A percentile compares a stretch with the other conserved stretches of the same genome.
phyloP scores from a whole-genome alignment of 163 green algal genomes.

The Chloroidium sp. region DNA sequence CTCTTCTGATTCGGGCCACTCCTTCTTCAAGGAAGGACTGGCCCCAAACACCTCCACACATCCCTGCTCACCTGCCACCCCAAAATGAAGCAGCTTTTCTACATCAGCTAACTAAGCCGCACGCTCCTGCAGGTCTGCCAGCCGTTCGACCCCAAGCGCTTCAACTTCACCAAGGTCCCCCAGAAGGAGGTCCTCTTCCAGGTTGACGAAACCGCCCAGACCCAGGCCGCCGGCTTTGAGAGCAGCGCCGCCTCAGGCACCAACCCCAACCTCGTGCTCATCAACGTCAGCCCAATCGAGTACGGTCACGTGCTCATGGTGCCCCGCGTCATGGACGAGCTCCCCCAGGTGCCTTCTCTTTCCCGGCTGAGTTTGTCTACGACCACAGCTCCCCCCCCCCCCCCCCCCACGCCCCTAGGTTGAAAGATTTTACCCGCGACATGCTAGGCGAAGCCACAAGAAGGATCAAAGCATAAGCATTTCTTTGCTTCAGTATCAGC shows the following conservation, averaged over 20 bases:
- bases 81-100: not conserved
- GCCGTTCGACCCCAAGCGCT: slow-evolving; percentile 86
- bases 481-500: too few relatives aligned
- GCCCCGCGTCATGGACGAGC: slow-evolving; percentile 66
- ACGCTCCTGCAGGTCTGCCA: slow-evolving; percentile 59
- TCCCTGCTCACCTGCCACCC: too few relatives aligned
- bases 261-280: slow-evolving; percentile 82
- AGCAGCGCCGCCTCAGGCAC: slow-evolving; percentile 6
- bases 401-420: too few relatives aligned
- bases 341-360: slow-evolving; percentile 45
- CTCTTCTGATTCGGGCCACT: too few relatives aligned
- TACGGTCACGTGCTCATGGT: slow-evolving; percentile 98
- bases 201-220: slow-evolving; percentile 41
- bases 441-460: too few relatives aligned
- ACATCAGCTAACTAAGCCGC: not conserved
- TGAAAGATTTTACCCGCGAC: too few relatives aligned
- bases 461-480: too few relatives aligned
- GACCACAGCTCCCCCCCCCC: too few relatives aligned
- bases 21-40: too few relatives aligned
- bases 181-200: slow-evolving; percentile 86
- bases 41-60: too few relatives aligned
- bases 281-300: slow-evolving; percentile 98
- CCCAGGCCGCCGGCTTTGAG: slow-evolving; percentile 1
- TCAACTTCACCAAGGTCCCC: slow-evolving; percentile 96
- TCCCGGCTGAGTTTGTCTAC: not conserved